Evolutionary conservation across 2,329 filamentous ascomycete genomes (phyloP), one percentile per base, ranked within the genome.

Genomic region (Ascochyta fabae): DNA sequence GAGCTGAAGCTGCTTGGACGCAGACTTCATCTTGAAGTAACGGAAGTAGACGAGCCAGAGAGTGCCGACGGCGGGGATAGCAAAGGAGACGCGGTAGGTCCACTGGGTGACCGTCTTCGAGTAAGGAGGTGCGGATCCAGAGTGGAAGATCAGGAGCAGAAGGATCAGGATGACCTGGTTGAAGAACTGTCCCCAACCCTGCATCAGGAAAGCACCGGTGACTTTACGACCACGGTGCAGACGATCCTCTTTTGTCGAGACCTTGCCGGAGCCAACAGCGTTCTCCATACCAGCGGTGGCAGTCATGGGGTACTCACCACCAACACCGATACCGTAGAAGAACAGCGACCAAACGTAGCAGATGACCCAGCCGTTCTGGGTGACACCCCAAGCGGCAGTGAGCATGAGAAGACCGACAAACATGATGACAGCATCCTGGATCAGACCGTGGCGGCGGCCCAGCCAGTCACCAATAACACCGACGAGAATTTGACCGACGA

Each of bases 41-140:
- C 94, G 90, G 83, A 95, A 96, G 85, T 97, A 98, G 70, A 94
- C 88, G 23, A 98, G 88, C 92, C 93, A 96, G 36, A 96, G 83
- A 1, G 94, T 97, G 52, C 94, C 94, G 43, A 94, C 83, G 40
- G 93, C 93, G 6, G 94, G 93, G 66, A 97, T 87, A 45, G 91
- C 92, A 73, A 98, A 98, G 3, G 91, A 96, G 48, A 98, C 79
- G 59, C 94, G 91, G 86, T 93, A 97, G 9, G 91, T 91, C 85
- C 89, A 96, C 78, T 97, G 94, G 1, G 89, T 88, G 9, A 90
- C 82, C n/a, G 87, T 82, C 58, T 83, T 77, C 55, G 86, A 88
- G 81, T 97, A 97, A 22, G 90, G 86, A 65, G 86, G 84, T 44
- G 90, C 89, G 57, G 81, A 83, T 54, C 90, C 90, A 70, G 88